Base-by-base conservation (phyloP, 1,284 basidiomycete species). In the Agaricales sp. region DNA sequence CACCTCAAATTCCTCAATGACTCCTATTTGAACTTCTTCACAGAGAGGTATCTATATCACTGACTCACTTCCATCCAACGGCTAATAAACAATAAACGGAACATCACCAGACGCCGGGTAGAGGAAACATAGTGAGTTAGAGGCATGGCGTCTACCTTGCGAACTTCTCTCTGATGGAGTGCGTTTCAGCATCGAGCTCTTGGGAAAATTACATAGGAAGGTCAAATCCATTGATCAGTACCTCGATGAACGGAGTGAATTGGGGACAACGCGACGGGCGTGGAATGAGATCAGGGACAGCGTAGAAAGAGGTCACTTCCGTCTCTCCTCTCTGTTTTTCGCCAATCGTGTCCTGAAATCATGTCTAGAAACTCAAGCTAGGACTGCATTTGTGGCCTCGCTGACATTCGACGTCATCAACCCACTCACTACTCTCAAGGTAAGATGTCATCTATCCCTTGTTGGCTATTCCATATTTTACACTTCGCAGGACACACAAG, bases 221-320 rank as follows among this genome's bases (percentile, higher is more conserved):
- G 74, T 77, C 53, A 80, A 77, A 60, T 71, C 78, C 22, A 72
- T 80, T 26, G 90, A 93, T 63, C 62, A 65, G 24, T 77, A 70
- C 52, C 63, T 84, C 26, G 82, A 86, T 58, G 78, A 82, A 61
- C 76, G 76, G 51, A 66, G 67, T 44, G 80, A 87, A 45, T 62
- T 75, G 26, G 78, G 67, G 50, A 81, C 82, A 1, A 70, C 82
- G 1, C 73, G 89, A 50, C 71, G 70, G 51, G 88, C 80, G 14
- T 94, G 91, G 91, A 64, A 66, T 13, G 91, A 94, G 63, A 76
- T 92, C 12, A 73, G 87, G 46, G 91, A 93, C 58, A 90, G 85
- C 59, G 68, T 90, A 21, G 87, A 90, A 59, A 71, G 86, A 73
- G 86, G 86, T 82, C 51, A 48, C 70, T 59, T 14, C 38, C 44